These are phyloP conservation scores for Pharnaceum exiguum DNA, from an alignment of 148 eudicot species.

Conservation along the genomic window DNA sequence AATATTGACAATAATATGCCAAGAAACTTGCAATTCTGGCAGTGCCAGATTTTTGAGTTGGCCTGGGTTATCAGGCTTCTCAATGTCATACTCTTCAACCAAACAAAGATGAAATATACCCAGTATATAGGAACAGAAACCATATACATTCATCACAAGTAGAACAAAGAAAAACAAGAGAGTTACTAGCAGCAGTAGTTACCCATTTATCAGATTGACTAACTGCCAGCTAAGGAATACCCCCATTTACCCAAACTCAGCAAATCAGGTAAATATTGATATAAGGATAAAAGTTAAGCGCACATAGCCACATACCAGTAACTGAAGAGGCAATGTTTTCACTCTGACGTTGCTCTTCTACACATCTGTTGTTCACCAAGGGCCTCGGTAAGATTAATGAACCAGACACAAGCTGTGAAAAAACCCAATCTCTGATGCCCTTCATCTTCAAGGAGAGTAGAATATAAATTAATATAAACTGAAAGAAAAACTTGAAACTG, in stretches of 20 bases:
- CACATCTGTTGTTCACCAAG: conserved; percentile 39
- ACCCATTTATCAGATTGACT: not conserved
- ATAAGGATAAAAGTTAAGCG: not conserved
- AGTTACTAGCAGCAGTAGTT: not conserved
- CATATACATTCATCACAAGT: not conserved
- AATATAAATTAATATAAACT: not conserved
- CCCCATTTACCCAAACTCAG: no score
- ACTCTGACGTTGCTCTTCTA: conserved; percentile 38
- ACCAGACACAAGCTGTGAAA: conserved; percentile 76
- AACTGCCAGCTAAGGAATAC: no score
- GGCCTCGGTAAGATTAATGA: conserved; percentile 58
- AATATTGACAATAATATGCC: no score
- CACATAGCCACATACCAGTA: conserved; percentile 17
- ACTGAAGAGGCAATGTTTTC: conserved; percentile 48
- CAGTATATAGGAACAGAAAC: no score
- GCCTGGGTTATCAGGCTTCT: no score
- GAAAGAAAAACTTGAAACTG: not conserved
- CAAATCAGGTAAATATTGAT: not conserved
- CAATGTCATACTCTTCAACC: no score
- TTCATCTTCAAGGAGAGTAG: conserved; percentile 44
- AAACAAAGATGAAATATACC: no score
- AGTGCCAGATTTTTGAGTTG: no score
- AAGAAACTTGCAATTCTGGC: no score
- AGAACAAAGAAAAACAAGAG: no score
- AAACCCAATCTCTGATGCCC: conserved; percentile 93